Base-by-base conservation (phyloP, 208 protist genomes). In the Leishmania turanica region DNA sequence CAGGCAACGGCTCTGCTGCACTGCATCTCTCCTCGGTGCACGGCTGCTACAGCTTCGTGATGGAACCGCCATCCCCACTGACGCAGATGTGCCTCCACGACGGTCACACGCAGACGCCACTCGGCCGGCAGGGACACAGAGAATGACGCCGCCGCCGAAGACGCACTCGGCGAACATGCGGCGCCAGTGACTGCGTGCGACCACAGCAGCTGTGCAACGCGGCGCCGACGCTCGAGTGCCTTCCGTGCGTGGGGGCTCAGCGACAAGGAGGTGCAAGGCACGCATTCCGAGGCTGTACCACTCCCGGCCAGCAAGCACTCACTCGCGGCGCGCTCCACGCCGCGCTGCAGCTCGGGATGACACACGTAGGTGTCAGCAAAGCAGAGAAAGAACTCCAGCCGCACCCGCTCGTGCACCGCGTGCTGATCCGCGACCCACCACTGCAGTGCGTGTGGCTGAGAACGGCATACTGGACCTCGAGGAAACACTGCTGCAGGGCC, bases 11-110 rank as follows among this genome's bases (percentile, higher is more conserved):
- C 40, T 54, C 24, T 51, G 24, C 45, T 53, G 11, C 68, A 54
- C 42, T 21, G 68, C 24, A 7, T 51, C 3, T 54, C 45, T 53
- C 45, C 27, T 34, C 45, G 42, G 27, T 53, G 45, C 8, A 53
- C 68, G 45, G 7, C 68, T 21, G 40, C 37, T 24, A 19, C 40
- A 73, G 17, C 17, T 37, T 80, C 68, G 71, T 83, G 82, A 27
- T 42, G 40, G 71, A 96, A 96, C 4, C 89, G 88, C 91, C 93
- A 96, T 8, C 93, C 93, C 91, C 93, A 96, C 1, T 77, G 81
- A 76, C 60, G 72, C 77, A 96, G 87, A 34, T 86, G 66, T 3
- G 34, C 45, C 56, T 91, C 85, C 56, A 91, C 81, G 37, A 71
- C 45, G 24, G 82, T 79, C 1, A 96, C 91, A 60, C 85, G 81